phyloP scores from a whole-genome alignment of 78 protist species.

The Guillardia theta region DNA sequence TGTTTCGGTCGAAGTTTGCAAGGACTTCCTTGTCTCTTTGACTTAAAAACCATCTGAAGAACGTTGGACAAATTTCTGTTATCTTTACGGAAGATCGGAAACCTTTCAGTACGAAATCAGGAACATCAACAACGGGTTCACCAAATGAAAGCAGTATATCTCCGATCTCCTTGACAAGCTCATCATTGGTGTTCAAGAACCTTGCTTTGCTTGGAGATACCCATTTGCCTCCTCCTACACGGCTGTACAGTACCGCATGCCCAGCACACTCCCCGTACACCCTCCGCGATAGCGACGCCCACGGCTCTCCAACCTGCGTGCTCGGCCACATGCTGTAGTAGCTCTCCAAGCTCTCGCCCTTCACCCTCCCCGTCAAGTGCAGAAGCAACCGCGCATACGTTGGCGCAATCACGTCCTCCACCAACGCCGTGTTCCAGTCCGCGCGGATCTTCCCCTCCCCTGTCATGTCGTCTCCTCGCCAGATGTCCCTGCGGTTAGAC shows the following conservation, averaged over 20 bases:
- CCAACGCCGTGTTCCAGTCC: constrained; percentile 38
- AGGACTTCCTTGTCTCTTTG: too few species aligned
- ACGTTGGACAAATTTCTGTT: too few species aligned
- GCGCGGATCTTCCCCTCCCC: constrained; percentile 28
- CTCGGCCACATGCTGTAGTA: constrained; percentile 22
- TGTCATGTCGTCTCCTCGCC: constrained; percentile 44
- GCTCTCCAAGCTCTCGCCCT: not conserved
- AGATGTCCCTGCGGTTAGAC: constrained; percentile 46
- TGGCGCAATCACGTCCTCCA: constrained; percentile 40
- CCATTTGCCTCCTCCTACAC: not conserved
- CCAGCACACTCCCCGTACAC: not conserved
- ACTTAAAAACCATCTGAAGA: too few species aligned
- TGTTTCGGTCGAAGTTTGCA: too few species aligned
- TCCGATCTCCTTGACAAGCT: not conserved
- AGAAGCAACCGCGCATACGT: constrained; percentile 31
- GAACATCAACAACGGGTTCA: not conserved
- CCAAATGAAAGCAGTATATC: not conserved
- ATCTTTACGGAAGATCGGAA: too few species aligned
- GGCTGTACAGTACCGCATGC: not conserved
- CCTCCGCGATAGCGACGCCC: not conserved
- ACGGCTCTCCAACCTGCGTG: not conserved
- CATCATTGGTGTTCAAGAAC: not conserved
- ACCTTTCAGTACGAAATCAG: too few species aligned
- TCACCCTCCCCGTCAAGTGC: not conserved
- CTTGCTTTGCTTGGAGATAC: not conserved